A percentile compares a stretch with the other conserved stretches of the same genome.
Evolutionary conservation across 305 asterid genomes (phyloP).

Genomic region (Withania somnifera): DNA sequence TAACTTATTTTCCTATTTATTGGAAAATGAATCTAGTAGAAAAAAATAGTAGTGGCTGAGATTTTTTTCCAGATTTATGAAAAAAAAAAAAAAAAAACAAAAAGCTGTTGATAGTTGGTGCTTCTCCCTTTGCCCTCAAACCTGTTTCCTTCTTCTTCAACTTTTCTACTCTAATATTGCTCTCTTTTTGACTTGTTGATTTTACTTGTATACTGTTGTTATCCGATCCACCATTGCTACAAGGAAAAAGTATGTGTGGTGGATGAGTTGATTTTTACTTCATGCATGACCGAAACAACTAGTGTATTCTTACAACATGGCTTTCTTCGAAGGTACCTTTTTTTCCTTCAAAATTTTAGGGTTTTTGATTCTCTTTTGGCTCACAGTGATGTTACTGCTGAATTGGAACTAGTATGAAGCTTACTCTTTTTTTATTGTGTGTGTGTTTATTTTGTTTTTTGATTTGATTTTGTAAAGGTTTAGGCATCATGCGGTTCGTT

Average conservation of each 20-base stretch:
- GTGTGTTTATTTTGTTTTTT: background rate
- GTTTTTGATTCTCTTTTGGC: background rate
- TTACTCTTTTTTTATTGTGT: no score
- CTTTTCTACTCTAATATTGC: background rate
- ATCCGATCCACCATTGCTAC: conserved; percentile 27
- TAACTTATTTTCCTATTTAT: conserved; percentile 23
- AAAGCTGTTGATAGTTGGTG: background rate
- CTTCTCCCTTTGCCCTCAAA: no score
- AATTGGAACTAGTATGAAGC: no score
- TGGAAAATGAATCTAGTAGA: conserved; percentile 6
- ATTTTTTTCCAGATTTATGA: conserved; percentile 19
- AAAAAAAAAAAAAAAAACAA: conserved; percentile 1
- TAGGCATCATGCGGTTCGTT: conserved; percentile 53
- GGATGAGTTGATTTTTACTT: conserved; percentile 15
- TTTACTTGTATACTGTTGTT: background rate
- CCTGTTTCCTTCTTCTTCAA: conserved; percentile 3
- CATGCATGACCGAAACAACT: conserved; percentile 24
- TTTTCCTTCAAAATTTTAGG: background rate
- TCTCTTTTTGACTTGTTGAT: background rate
- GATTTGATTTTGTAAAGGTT: conserved; percentile 37
- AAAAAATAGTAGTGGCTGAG: conserved; percentile 64
- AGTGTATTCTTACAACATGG: conserved; percentile 11
- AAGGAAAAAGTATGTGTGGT: background rate
- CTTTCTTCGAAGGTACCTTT: conserved; percentile 28
- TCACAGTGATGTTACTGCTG: background rate